Base-by-base conservation (phyloP, 306 rosid genomes). In the Canavalia gladiata region DNA sequence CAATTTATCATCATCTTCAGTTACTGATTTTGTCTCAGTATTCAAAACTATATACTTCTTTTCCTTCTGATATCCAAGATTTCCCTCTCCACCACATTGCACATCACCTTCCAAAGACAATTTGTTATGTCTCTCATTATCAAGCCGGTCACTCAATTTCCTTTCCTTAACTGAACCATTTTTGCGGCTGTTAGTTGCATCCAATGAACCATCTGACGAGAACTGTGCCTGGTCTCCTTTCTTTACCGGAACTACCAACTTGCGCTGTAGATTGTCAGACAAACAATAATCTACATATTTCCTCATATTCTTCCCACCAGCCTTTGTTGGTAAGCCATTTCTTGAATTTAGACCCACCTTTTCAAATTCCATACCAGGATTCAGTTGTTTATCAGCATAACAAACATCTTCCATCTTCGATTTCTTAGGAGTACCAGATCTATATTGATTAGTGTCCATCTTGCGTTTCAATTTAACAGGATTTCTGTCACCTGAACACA, bases 121-220 rank as follows among this genome's bases (percentile, higher is more conserved):
- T 3, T 71, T 81, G 42, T 74, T 49, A 47, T 77, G 76, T 57
- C 66, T 83, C 81, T 77, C 84, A 70, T 66, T 67, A 37, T 86
- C 90, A 55, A 82, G 78, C 88, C 88, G 72, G 34, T 89, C 83
- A 72, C 80, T 73, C 74, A 65, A 50, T 84, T 85, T 92, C 84
- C 88, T 87, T 86, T 90, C 87, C 86, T 87, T 90, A 63, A 39
- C 9, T 46, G 81, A 84, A 70, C 80, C 67, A 56, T 54, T 77
- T 76, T 30, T 75, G 58, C 69, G 78, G 41, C 64, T 33, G 37
- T 25, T 58, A 30, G 2, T 75, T 49, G 52, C 42, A 54, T 83
- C 88, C 78, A 82, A 72, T 50, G 87, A 71, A 76, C 80, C 83
- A 68, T 68, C 76, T 34, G 79, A 76, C 2, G 33, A 84, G 75